Base-by-base conservation (phyloP, 1,139 yeast species). In the Petasospora rhodanensis region DNA sequence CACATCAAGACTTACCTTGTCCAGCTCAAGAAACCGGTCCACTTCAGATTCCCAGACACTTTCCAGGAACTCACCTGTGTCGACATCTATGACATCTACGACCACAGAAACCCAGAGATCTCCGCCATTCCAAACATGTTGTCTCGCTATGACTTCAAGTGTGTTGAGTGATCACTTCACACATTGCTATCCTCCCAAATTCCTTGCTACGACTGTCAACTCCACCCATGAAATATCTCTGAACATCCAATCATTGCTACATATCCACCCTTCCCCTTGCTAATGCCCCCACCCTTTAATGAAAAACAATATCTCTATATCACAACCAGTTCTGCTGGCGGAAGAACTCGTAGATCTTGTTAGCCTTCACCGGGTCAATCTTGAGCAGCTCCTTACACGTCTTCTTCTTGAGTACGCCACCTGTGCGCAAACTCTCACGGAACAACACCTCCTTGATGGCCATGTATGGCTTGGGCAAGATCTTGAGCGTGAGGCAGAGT, bases 361-460 rank as follows among this genome's bases (percentile, higher is more conserved):
- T 79, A 1, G 95, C 86, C 58, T 91, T 91, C 47, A 75, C 73
- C 18, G 86, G 82, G 53, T 93, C 98, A 38, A 91, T 80, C 52
- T 86, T 84, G 39, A 86, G 62, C 38, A 87, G 64, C 42, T 81
- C 95, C 47, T 89, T 70, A 7, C 95, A 93, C 28, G 83, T 81
- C 52, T 84, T 81, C 61, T 83, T 81, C 62, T 84, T 84, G 52
- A 91, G 60, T 6, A 72, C 61, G 7, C 97, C 97, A 28, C 94
- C 94, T 28, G 84, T 80, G 45, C 85, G 77, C 24, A 89, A 66
- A 18, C 94, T 76, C 54, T 89, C 96, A 48, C 93, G 75, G 68
- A 91, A 86, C 38, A 91, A 61, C n/a, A 87, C 79, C 55, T 86
- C 95, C 55, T 91, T 91, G 45, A 91, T 85, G 3, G 95, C 95